Evolutionary conservation across 2,329 filamentous ascomycete species (phyloP).

Genomic region (Gaeumannomyces tritici): DNA sequence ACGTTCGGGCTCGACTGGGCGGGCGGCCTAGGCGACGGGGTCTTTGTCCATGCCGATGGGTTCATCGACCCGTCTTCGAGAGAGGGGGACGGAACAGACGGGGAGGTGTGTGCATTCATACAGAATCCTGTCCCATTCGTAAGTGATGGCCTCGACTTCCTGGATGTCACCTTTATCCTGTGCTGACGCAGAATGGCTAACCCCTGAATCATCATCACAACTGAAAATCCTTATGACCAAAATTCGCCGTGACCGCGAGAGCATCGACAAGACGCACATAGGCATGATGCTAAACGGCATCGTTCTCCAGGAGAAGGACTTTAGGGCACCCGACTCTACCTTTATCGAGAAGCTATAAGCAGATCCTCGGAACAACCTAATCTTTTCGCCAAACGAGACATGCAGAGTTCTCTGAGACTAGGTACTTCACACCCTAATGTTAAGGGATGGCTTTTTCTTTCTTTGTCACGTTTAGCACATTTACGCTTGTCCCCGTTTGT

Average conservation of each 20-base stretch:
- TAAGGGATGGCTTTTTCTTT: no score
- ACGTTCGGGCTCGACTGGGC: conserved; percentile 30
- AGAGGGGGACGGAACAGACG: no score
- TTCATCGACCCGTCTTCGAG: background rate
- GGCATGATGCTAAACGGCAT: conserved; percentile 30
- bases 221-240: conserved; percentile 23
- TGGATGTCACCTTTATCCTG: no score
- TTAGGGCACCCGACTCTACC: background rate
- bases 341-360: no score
- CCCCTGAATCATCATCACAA: background rate
- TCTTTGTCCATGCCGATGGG: background rate
- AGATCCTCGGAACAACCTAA: no score
- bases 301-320: background rate
- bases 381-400: no score
- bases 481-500: no score
- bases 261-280: conserved; percentile 31
- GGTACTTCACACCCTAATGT: no score
- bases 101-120: background rate
- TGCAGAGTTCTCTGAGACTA: no score
- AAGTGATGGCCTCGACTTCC: background rate
- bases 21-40: background rate
- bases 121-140: background rate
- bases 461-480: no score
- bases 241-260: conserved; percentile 25
- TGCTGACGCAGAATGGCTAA: background rate